These are phyloP conservation scores for Triticum urartu DNA, from an alignment of 176 grass and related monocot genomes.

Conservation along the genomic window DNA sequence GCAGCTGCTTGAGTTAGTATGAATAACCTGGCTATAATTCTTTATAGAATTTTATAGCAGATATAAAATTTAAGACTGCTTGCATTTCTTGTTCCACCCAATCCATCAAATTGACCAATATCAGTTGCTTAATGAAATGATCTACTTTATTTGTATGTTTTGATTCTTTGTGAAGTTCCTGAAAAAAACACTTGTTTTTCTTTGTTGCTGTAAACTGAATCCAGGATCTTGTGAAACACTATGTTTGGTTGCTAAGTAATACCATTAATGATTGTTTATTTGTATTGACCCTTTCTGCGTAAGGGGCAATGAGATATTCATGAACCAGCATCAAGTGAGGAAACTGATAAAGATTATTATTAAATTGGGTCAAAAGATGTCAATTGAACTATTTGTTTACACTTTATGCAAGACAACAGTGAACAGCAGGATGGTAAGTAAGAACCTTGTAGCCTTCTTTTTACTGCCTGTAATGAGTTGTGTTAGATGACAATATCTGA, in stretches of 20 bases:
- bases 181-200: neutral
- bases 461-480: too few relatives aligned
- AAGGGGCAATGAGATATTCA: too few relatives aligned
- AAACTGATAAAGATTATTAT: too few relatives aligned
- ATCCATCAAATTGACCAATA: neutral
- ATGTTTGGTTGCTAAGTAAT: neutral
- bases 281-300: too few relatives aligned
- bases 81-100: neutral
- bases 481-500: too few relatives aligned
- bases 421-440: too few relatives aligned
- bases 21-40: constrained; percentile 8
- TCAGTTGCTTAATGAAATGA: neutral
- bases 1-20: constrained; percentile 8
- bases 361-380: too few relatives aligned
- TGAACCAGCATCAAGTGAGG: too few relatives aligned
- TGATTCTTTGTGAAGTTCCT: neutral
- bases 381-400: too few relatives aligned
- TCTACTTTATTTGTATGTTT: neutral
- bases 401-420: too few relatives aligned
- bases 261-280: neutral
- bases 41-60: neutral
- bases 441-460: too few relatives aligned
- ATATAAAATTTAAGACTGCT: neutral
- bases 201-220: neutral
- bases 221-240: neutral